A percentile compares a stretch with the other conserved stretches of the same genome.
Evolutionary conservation across 306 rosid genomes (phyloP).

Genomic region (Amphicarpaea edgeworthii): DNA sequence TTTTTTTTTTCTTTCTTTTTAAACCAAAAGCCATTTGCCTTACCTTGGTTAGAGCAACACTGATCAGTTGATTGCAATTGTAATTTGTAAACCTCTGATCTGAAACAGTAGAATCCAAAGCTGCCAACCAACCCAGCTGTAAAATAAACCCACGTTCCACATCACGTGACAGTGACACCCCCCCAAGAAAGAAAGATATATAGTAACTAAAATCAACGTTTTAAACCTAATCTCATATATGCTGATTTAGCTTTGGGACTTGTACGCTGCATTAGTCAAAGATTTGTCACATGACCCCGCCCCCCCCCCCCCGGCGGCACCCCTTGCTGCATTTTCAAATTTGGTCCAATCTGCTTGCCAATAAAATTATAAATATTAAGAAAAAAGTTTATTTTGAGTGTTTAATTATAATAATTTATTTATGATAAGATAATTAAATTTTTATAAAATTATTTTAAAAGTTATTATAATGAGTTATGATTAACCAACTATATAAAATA

Average conservation of each 20-base stretch:
- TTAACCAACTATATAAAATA: too few relatives aligned
- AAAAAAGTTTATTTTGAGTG: too few relatives aligned
- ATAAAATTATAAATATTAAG: constrained; percentile 10
- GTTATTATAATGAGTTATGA: too few relatives aligned
- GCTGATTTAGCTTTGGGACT: constrained; percentile 76
- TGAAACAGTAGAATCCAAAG: constrained; percentile 75
- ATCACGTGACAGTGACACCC: constrained; percentile 69
- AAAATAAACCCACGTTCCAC: constrained; percentile 67
- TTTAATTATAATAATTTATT: too few relatives aligned
- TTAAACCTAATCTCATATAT: constrained; percentile 40
- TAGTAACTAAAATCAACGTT: constrained; percentile 42
- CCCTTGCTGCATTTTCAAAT: constrained; percentile 46
- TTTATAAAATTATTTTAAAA: too few relatives aligned
- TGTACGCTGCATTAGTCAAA: constrained; percentile 71
- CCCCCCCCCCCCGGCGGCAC: too few relatives aligned
- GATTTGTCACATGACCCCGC: constrained; percentile 76
- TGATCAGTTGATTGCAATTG: constrained; percentile 48
- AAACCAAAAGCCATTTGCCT: constrained; percentile 46
- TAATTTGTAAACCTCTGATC: constrained; percentile 56
- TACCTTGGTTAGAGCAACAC: constrained; percentile 41
- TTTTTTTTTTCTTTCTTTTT: too few relatives aligned
- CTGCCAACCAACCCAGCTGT: constrained; percentile 54
- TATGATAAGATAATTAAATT: too few relatives aligned
- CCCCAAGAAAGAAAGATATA: constrained; percentile 21
- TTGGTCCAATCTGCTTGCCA: constrained; percentile 33